Evolutionary conservation across 169 alveolate genomes (phyloP).

Genomic region (Eimeria zaria): DNA sequence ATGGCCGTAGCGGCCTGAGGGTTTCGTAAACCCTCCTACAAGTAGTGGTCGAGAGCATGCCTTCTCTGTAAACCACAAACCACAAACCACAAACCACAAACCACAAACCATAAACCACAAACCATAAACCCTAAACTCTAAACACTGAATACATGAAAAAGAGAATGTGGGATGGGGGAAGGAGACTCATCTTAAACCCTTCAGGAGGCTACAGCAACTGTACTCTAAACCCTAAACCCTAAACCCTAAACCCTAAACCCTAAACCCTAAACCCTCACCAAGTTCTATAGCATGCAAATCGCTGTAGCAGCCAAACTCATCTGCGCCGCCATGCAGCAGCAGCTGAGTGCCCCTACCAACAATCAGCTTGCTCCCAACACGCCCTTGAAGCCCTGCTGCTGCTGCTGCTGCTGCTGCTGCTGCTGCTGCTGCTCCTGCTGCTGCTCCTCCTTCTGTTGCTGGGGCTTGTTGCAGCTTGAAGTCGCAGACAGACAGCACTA

Average conservation of each 20-base stretch:
- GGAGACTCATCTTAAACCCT: neutral
- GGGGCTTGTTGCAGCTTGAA: conserved; percentile 31
- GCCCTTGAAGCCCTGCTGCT: neutral
- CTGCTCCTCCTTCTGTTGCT: too few species aligned
- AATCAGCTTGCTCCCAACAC: neutral
- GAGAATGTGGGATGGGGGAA: too few species aligned
- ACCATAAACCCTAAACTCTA: neutral
- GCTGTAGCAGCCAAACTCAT: conserved; percentile 16
- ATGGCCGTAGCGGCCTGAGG: neutral
- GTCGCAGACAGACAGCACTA: conserved; percentile 83
- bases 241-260: conserved; percentile 26
- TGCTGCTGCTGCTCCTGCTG: neutral
- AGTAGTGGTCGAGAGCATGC: neutral
- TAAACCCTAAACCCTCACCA: neutral
- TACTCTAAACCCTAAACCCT: neutral
- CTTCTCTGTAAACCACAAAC: neutral
- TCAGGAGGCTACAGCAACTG: neutral
- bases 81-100: conserved; percentile 15
- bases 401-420: conserved; percentile 12
- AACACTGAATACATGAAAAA: too few species aligned
- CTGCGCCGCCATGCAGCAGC: conserved; percentile 76
- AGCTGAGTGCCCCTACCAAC: conserved; percentile 31
- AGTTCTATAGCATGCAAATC: conserved; percentile 8
- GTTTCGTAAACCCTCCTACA: neutral
- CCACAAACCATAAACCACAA: conserved; percentile 19